Conservation (phyloP, 148 eudicot genomes). For the Rheum nobile region DNA sequence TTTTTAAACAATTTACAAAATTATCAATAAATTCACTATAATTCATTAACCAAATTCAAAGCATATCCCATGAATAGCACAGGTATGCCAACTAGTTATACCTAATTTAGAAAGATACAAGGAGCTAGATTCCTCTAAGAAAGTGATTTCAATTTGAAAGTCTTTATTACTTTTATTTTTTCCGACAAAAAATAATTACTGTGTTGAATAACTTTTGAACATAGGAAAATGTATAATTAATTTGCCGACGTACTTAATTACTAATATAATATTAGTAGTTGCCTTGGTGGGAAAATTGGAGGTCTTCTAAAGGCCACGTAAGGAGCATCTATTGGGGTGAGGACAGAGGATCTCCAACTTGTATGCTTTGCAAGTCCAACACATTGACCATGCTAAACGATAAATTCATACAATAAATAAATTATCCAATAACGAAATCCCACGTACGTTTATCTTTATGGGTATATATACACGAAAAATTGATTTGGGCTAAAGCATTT, state of each 20-base stretch:
- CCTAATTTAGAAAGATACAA: not conserved
- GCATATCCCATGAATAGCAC: no score
- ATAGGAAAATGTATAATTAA: not conserved
- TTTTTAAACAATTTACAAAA: no score
- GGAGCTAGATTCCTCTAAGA: not conserved
- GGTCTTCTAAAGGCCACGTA: not conserved
- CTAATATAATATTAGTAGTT: not conserved
- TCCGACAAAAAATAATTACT: not conserved
- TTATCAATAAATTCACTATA: no score
- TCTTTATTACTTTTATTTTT: not conserved
- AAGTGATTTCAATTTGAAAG: not conserved
- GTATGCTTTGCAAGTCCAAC: not conserved
- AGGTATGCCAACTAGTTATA: not conserved
- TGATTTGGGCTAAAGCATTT: no score
- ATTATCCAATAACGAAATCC: not conserved
- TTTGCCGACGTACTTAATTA: not conserved
- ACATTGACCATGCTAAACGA: not conserved
- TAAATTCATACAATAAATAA: not conserved
- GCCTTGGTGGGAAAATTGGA: not conserved
- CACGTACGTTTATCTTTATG: not conserved
- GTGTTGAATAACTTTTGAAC: no score
- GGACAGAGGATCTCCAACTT: not conserved
- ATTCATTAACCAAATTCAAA: no score
- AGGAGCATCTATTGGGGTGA: not conserved
- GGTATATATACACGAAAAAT: not conserved